Evolutionary conservation across 2,329 filamentous ascomycete species (phyloP).

Genomic region (Hypomyces perniciosus): DNA sequence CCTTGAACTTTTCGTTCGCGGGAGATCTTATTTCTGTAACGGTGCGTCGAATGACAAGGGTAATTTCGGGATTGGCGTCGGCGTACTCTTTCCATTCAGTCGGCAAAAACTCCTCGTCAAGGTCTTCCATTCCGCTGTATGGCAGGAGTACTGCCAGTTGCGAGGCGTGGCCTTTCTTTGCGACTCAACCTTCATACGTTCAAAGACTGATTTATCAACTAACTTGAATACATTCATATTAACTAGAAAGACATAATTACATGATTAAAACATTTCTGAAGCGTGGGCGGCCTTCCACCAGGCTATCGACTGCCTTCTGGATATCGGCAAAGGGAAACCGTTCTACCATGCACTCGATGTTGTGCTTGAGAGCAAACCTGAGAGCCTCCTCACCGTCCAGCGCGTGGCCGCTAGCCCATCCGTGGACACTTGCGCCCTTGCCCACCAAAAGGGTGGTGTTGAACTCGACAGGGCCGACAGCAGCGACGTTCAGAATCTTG

Average conservation of each 20-base stretch:
- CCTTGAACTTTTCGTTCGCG: no score
- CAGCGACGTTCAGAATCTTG: slow-evolving; percentile 55
- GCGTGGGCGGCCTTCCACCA: slow-evolving; percentile 36
- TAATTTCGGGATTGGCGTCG: no score
- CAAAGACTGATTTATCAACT: background rate
- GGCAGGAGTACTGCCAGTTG: no score
- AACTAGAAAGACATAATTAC: slow-evolving; percentile 18
- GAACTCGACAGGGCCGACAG: slow-evolving; percentile 40
- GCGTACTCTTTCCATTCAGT: no score
- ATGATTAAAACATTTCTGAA: slow-evolving; percentile 41
- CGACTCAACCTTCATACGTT: no score
- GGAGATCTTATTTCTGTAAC: no score
- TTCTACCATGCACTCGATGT: slow-evolving; percentile 60
- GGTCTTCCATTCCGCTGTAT: no score
- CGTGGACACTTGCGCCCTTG: slow-evolving; percentile 55
- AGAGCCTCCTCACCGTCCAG: slow-evolving; percentile 61
- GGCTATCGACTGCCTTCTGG: slow-evolving; percentile 38
- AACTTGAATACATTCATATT: background rate
- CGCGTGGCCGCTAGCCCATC: slow-evolving; percentile 58
- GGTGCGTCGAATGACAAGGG: no score
- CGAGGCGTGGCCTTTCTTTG: no score
- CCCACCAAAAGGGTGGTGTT: slow-evolving; percentile 36
- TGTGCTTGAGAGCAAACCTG: slow-evolving; percentile 55
- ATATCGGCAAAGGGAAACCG: slow-evolving; percentile 53
- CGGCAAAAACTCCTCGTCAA: no score